These are phyloP conservation scores for Aspergillus neotritici DNA, from an alignment of 2,329 filamentous ascomycete species.

Conservation along the genomic window DNA sequence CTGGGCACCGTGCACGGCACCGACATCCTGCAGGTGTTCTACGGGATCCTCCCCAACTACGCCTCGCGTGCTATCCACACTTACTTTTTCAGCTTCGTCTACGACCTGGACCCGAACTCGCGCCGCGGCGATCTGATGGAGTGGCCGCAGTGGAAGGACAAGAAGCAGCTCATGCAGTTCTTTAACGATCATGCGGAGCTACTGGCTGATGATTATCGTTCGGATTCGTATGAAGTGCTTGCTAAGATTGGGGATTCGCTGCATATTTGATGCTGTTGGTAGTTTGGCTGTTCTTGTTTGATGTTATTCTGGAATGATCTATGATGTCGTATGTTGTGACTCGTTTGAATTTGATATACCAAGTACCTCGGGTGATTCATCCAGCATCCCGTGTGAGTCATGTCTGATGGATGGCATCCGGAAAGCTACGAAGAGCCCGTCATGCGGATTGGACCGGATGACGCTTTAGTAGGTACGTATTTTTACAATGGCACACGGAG, in stretches of 20 bases:
- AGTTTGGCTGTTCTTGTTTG: neutral
- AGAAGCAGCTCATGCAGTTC: slow-evolving; percentile 49
- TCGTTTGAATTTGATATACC: too few relatives aligned
- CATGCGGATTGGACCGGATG: too few relatives aligned
- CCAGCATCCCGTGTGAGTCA: too few relatives aligned
- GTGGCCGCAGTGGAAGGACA: slow-evolving; percentile 53
- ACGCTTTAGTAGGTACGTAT: too few relatives aligned
- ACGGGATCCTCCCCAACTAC: slow-evolving; percentile 58
- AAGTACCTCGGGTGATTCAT: too few relatives aligned
- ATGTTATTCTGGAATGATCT: too few relatives aligned
- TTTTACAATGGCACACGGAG: too few relatives aligned
- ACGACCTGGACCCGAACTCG: slow-evolving; percentile 64
- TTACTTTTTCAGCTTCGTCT: slow-evolving; percentile 69
- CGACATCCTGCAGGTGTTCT: slow-evolving; percentile 65
- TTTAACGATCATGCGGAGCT: slow-evolving; percentile 33
- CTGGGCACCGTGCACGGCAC: slow-evolving; percentile 71
- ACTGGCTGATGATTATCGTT: slow-evolving; percentile 47
- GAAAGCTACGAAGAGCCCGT: too few relatives aligned
- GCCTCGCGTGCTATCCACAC: slow-evolving; percentile 56
- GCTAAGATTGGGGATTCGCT: slow-evolving; percentile 17
- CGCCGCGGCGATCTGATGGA: slow-evolving; percentile 38
- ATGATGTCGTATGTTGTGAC: too few relatives aligned
- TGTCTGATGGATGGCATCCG: too few relatives aligned
- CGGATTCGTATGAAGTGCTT: slow-evolving; percentile 41
- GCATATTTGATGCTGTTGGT: slow-evolving; percentile 15